phyloP scores from a whole-genome alignment of 1,139 yeast species.

The Candida tropicalis region DNA sequence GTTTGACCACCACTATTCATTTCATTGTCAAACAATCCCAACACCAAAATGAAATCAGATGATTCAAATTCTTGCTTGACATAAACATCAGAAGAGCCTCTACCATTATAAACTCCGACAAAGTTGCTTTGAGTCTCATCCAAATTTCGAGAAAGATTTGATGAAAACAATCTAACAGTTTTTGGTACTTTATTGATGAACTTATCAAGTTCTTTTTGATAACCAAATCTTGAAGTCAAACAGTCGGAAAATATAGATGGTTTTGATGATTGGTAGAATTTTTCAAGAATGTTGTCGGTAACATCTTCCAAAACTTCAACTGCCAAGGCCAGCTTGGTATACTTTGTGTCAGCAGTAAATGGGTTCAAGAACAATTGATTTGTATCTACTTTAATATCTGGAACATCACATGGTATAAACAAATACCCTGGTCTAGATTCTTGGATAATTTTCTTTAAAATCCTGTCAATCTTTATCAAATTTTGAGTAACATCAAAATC shows the following conservation, averaged over 20 bases:
- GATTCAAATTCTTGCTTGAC: constrained; percentile 33
- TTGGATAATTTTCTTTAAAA: constrained; percentile 55
- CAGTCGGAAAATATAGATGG: constrained; percentile 74
- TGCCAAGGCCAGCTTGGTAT: constrained; percentile 17
- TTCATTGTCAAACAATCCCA: constrained; percentile 58
- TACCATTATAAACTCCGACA: constrained; percentile 68
- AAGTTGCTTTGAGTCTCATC: constrained; percentile 62
- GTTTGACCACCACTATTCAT: constrained; percentile 51
- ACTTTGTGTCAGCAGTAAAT: constrained; percentile 28
- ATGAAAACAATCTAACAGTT: constrained; percentile 30
- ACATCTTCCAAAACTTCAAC: constrained; percentile 34
- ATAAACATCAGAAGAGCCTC: constrained; percentile 23
- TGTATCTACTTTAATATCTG: constrained; percentile 50
- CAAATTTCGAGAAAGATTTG: constrained; percentile 54
- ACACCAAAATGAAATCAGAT: constrained; percentile 51
- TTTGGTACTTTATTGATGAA: constrained; percentile 44
- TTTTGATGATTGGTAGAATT: constrained; percentile 50
- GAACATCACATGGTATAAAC: constrained; percentile 72
- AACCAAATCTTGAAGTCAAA: constrained; percentile 58
- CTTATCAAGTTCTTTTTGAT: constrained; percentile 39
- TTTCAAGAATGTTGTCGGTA: constrained; percentile 48
- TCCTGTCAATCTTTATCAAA: constrained; percentile 55
- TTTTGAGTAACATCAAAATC: constrained; percentile 52
- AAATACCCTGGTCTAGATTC: constrained; percentile 79
- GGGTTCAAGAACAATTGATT: constrained; percentile 27